These are phyloP conservation scores for Verticillium klebahnii DNA, from an alignment of 2,329 filamentous ascomycete species.

Conservation along the genomic window DNA sequence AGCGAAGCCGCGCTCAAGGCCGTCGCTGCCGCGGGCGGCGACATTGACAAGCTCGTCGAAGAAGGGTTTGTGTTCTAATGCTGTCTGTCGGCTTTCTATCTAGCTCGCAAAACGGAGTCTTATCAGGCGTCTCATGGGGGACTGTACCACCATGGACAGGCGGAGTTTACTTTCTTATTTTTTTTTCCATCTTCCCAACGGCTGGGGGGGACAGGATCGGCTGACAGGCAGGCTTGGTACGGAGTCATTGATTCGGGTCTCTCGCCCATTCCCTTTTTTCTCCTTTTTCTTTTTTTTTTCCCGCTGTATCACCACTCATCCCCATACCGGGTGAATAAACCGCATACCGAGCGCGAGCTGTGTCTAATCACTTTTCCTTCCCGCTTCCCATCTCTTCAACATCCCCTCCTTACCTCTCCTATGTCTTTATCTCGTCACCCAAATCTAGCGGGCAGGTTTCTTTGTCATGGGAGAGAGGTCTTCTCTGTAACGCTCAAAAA, in stretches of 20 bases:
- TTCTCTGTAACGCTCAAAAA: not conserved
- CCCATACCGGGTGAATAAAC: not conserved
- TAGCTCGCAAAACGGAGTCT: not conserved
- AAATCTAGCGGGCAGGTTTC: not conserved
- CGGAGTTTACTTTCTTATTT: not conserved
- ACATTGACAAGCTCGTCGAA: slow-evolving; percentile 50
- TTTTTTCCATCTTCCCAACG: not conserved
- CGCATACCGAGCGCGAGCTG: not conserved
- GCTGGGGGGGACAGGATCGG: not conserved
- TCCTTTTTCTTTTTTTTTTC: slow-evolving; percentile 1
- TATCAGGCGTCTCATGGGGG: not conserved
- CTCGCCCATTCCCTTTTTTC: slow-evolving; percentile 1
- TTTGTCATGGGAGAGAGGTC: not conserved
- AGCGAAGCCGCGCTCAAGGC: slow-evolving; percentile 66
- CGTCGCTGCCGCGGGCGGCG: slow-evolving; percentile 66
- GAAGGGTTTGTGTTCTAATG: slow-evolving; percentile 41
- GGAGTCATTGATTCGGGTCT: not conserved
- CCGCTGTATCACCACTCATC: not conserved
- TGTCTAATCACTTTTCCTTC: not conserved
- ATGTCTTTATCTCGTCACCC: not conserved
- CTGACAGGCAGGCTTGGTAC: not conserved
- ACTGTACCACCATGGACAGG: not conserved
- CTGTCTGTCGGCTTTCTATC: not conserved
- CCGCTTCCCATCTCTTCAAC: not conserved
- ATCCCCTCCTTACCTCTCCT: not conserved